Percentiles rank a stretch among this genome's conserved stretches.
These are phyloP conservation scores for Hansenula sp. DNA, from an alignment of 1,139 yeast species.

Conservation along the genomic window DNA sequence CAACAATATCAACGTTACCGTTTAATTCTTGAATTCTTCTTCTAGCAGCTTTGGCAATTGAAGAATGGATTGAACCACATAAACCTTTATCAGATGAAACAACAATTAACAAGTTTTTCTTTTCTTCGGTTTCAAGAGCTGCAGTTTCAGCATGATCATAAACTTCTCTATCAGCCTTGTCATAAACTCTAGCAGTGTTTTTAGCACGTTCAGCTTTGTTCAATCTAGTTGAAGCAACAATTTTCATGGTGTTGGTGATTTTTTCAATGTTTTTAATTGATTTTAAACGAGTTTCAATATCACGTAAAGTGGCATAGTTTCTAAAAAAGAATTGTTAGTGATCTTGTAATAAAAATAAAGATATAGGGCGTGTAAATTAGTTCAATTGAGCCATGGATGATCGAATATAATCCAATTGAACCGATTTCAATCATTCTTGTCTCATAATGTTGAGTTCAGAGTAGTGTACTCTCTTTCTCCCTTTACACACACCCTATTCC, in stretches of 20 bases:
- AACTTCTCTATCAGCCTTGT: constrained; percentile 75
- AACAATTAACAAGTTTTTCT: constrained; percentile 73
- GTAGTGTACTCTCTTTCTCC: neutral
- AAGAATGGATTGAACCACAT: constrained; percentile 98
- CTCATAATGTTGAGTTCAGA: too few relatives aligned
- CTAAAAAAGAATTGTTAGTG: constrained; percentile 30
- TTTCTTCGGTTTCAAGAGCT: constrained; percentile 40
- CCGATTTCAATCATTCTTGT: neutral
- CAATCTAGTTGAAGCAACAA: constrained; percentile 97
- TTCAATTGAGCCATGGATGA: neutral
- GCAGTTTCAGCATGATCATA: constrained; percentile 77
- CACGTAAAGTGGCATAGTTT: constrained; percentile 97
- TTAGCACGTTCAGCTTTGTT: constrained; percentile 95
- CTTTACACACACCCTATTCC: neutral
- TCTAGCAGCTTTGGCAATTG: constrained; percentile 86
- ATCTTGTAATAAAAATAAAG: neutral
- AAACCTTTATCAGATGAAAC: constrained; percentile 97
- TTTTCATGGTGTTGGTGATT: constrained; percentile 99
- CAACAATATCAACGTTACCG: constrained; percentile 75
- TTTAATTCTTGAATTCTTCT: constrained; percentile 49
- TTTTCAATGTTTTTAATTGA: constrained; percentile 98
- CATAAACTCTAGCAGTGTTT: constrained; percentile 83
- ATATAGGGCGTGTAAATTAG: too few relatives aligned
- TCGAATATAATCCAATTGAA: neutral
- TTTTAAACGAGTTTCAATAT: constrained; percentile 96